These are phyloP conservation scores for Mycosphaerella sp. DNA, from an alignment of 2,329 filamentous ascomycete genomes.

Conservation along the genomic window DNA sequence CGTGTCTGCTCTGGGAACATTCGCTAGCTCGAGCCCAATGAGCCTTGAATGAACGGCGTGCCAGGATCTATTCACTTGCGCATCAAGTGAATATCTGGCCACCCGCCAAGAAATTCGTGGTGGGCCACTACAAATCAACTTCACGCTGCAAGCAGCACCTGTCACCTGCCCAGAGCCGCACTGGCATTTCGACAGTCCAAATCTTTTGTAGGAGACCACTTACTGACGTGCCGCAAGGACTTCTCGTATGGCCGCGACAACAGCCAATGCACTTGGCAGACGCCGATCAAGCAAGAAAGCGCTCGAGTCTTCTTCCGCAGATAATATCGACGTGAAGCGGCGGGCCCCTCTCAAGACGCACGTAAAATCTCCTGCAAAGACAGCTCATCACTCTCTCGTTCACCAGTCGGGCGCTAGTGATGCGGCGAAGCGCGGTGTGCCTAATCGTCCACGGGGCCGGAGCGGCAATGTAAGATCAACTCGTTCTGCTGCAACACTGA, in stretches of 20 bases:
- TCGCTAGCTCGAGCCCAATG: not conserved
- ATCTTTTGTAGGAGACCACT: no score
- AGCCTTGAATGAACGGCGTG: not conserved
- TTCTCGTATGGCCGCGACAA: slow-evolving; percentile 2
- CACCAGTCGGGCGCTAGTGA: not conserved
- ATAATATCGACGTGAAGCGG: slow-evolving; percentile 19
- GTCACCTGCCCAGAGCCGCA: not conserved
- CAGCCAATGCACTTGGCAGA: not conserved
- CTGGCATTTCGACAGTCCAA: not conserved
- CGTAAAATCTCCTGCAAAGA: not conserved
- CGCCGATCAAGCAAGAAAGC: slow-evolving; percentile 10
- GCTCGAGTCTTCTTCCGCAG: slow-evolving; percentile 6
- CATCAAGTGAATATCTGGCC: not conserved
- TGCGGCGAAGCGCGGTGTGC: not conserved
- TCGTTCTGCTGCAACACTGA: not conserved
- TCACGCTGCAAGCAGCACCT: not conserved
- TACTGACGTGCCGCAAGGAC: not conserved
- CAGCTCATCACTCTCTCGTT: not conserved
- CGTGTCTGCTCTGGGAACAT: not conserved
- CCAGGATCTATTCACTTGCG: not conserved
- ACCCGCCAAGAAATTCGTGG: not conserved
- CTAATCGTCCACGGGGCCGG: slow-evolving; percentile 12
- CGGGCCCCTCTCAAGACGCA: not conserved
- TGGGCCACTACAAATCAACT: not conserved
- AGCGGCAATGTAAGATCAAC: slow-evolving; percentile 11